Evolutionary conservation across 768 basidiomycete genomes (phyloP).

Genomic region (Leccinum variicolor): DNA sequence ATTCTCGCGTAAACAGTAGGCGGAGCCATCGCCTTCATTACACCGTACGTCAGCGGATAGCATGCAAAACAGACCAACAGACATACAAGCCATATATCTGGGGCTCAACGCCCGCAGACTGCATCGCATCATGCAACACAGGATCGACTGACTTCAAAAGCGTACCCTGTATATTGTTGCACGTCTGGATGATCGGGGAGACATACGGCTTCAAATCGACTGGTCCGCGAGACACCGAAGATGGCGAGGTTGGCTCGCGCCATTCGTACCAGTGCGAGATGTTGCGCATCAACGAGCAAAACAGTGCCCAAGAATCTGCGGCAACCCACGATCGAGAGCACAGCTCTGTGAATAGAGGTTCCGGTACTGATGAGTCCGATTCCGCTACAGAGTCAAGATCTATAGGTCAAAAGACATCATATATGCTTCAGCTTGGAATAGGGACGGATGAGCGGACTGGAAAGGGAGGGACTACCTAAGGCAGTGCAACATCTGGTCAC

Average conservation of each 20-base stretch:
- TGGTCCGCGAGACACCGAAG: constrained; percentile 35
- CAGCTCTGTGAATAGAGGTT: constrained; percentile 48
- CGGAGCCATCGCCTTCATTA: constrained; percentile 82
- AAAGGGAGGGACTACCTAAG: constrained; percentile 8
- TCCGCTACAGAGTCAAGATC: constrained; percentile 74
- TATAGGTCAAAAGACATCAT: constrained; percentile 33
- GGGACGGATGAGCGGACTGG: constrained; percentile 12
- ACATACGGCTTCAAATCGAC: constrained; percentile 61
- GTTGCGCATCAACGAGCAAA: constrained; percentile 73
- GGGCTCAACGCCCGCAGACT: constrained; percentile 83
- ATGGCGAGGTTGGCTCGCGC: constrained; percentile 41
- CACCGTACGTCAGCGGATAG: constrained; percentile 12
- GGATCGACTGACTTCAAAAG: constrained; percentile 80
- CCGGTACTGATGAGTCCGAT: constrained; percentile 27
- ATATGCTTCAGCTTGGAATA: constrained; percentile 25
- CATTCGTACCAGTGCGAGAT: constrained; percentile 81
- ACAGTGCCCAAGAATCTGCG: constrained; percentile 87
- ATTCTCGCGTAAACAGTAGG: constrained; percentile 90
- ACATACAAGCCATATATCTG: constrained; percentile 95
- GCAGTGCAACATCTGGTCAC: constrained; percentile 5
- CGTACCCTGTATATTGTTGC: constrained; percentile 73
- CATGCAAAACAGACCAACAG: constrained; percentile 5
- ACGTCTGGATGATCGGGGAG: constrained; percentile 82
- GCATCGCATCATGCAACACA: constrained; percentile 68
- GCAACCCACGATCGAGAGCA: constrained; percentile 69